Base-by-base conservation (phyloP, 1,284 basidiomycete genomes). In the Ceratobasidium sp. region DNA sequence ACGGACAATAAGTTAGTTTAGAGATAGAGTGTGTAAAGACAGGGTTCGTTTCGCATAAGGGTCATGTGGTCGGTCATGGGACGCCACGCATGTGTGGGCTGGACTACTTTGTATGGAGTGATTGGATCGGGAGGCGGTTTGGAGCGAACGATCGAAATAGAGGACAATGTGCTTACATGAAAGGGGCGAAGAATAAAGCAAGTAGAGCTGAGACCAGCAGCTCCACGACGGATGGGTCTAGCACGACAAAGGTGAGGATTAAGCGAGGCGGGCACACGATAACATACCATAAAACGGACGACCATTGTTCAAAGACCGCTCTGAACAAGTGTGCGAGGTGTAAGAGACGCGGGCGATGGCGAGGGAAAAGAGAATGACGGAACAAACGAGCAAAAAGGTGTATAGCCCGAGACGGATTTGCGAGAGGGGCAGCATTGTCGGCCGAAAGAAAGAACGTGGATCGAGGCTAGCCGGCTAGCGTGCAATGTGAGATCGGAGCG, bases 381-480 rank as follows among this genome's bases (percentile, higher is more conserved):
- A 51, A 51, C 19, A 51, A 51, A 36, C 59, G 36, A 60, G 22
- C 36, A 60, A 44, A 33, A 59, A 41, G 44, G 59, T 36, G 19
- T 44, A 24, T 31, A 29, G 41, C 24, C 59, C 59, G 59, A 60
- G 59, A 7, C 59, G 59, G 59, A 60, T 60, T 22, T 17, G 14
- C 59, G 33, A 11, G 36, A 60, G 59, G 36, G 11, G n/a, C n/a
- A 41, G 22, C 59, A 60, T 60, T 11, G 6, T 41, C 59, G 59
- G 59, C 59, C 22, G 44, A 41, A 60, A 24, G 59, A 60, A 60
- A 41, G 59, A 60, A n/a, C 36, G 59, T 60, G 59, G 4, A 41
- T 59, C 56, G 44, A 29, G 22, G 7, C 31, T 33, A 29, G 56
- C 56, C n/a, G 36, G 59, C 29, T n/a, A 45, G 36, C 59, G 36